phyloP scores from a whole-genome alignment of 305 asterid genomes.

The Caryopteris hybrid region DNA sequence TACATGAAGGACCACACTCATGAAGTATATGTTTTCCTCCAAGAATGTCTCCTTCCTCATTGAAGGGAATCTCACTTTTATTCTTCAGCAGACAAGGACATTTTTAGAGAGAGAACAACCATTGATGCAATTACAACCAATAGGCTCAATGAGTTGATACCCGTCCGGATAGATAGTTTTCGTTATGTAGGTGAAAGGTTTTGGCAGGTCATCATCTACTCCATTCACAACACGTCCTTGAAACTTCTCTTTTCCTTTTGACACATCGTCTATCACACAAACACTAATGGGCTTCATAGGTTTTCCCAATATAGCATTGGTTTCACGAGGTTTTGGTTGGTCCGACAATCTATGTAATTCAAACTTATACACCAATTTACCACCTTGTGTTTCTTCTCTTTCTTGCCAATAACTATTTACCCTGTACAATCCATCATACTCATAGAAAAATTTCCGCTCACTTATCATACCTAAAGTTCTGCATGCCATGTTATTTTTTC shows the following conservation, averaged over 20 bases:
- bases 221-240: constrained; percentile 56
- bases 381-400: constrained; percentile 35
- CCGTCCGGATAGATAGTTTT: constrained; percentile 47
- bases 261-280: constrained; percentile 44
- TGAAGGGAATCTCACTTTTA: constrained; percentile 78
- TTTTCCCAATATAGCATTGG: constrained; percentile 26
- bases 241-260: constrained; percentile 50
- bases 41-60: constrained; percentile 57
- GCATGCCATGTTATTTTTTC: constrained; percentile 23
- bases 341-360: constrained; percentile 47
- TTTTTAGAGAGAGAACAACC: constrained; percentile 58
- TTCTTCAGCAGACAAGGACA: constrained; percentile 64
- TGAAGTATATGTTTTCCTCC: constrained; percentile 41
- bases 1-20: constrained; percentile 85
- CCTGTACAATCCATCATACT: constrained; percentile 74
- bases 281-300: constrained; percentile 20
- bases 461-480: constrained; percentile 22
- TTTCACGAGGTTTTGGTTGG: constrained; percentile 46
- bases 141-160: constrained; percentile 27
- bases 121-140: constrained; percentile 63
- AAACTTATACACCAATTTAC: constrained; percentile 59
- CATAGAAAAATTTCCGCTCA: constrained; percentile 35
- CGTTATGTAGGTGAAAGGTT: constrained; percentile 45
- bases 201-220: constrained; percentile 44
- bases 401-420: constrained; percentile 43